These are phyloP conservation scores for Mycena haematopus DNA, from an alignment of 768 basidiomycete genomes.

Conservation along the genomic window DNA sequence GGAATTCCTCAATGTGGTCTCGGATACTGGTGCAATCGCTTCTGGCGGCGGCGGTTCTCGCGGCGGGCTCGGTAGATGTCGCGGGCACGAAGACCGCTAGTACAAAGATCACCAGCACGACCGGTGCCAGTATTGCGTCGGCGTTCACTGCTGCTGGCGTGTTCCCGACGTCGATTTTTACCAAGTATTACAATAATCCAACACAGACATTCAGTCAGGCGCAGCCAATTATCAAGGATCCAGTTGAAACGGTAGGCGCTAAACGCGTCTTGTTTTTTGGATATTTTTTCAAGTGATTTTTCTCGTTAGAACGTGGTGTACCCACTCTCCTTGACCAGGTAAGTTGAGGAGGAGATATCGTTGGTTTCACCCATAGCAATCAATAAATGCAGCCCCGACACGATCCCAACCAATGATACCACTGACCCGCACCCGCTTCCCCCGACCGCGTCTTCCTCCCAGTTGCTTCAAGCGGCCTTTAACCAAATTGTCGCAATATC, in stretches of 20 bases:
- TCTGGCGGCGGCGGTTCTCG: conserved; percentile 7
- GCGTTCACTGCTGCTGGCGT: conserved; percentile 63
- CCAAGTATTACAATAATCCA: conserved; percentile 71
- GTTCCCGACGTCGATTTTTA: conserved; percentile 70
- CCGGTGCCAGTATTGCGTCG: conserved; percentile 31
- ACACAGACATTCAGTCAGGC: conserved; percentile 77
- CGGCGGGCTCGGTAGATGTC: not conserved
- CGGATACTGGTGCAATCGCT: not conserved
- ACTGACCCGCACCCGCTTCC: conserved; percentile 71
- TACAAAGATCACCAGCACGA: too few species aligned
- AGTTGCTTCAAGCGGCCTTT: conserved; percentile 57
- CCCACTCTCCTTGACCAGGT: conserved; percentile 65
- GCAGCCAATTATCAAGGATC: conserved; percentile 80
- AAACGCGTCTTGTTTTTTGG: too few species aligned
- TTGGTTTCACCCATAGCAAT: too few species aligned
- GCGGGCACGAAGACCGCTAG: not conserved
- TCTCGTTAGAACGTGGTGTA: conserved; percentile 59
- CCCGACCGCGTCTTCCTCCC: conserved; percentile 51
- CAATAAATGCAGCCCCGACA: conserved; percentile 60
- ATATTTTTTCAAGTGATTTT: too few species aligned
- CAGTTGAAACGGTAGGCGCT: conserved; percentile 65
- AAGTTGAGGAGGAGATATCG: too few species aligned
- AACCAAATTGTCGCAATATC: conserved; percentile 61
- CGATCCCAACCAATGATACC: conserved; percentile 63
- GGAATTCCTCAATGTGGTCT: conserved; percentile 2